Percentiles rank a stretch among this genome's conserved stretches.
These are phyloP conservation scores for Mantamonas sphyraenae DNA, from an alignment of 78 protist species.

Conservation along the genomic window DNA sequence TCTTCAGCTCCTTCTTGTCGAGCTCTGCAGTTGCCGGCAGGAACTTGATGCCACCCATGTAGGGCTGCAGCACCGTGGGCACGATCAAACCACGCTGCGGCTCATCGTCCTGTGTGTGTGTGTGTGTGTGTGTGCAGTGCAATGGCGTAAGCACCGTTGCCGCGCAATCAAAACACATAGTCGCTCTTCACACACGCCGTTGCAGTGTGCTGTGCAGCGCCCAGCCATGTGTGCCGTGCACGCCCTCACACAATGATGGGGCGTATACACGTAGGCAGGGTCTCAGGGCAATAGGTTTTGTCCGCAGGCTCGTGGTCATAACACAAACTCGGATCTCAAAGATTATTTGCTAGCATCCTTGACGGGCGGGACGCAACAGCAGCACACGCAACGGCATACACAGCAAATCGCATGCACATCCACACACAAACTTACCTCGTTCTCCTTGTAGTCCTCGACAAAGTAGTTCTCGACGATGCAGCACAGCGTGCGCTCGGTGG, in stretches of 20 bases:
- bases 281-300: neutral
- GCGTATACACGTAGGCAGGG: neutral
- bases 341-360: neutral
- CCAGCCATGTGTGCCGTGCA: neutral
- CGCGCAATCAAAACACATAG: neutral
- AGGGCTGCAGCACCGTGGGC: slow-evolving; percentile 78
- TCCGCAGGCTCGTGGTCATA: neutral
- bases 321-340: neutral
- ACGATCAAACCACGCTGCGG: slow-evolving; percentile 53
- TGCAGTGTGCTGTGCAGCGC: neutral
- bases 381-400: neutral
- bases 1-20: too few relatives aligned
- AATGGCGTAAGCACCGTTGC: neutral
- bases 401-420: neutral
- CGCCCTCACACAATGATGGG: neutral
- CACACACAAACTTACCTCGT: neutral
- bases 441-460: slow-evolving; percentile 59
- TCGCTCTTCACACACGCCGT: neutral
- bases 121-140: too few relatives aligned
- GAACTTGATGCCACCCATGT: slow-evolving; percentile 41
- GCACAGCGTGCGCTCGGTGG: slow-evolving; percentile 95
- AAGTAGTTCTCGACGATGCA: slow-evolving; percentile 97
- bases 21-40: too few relatives aligned
- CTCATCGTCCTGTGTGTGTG: too few relatives aligned
- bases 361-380: neutral